Evolutionary conservation across 228 moss, liverwort and hornwort genomes (phyloP), one percentile per base, ranked within the genome.

Genomic region (Sphagnum fallax): DNA sequence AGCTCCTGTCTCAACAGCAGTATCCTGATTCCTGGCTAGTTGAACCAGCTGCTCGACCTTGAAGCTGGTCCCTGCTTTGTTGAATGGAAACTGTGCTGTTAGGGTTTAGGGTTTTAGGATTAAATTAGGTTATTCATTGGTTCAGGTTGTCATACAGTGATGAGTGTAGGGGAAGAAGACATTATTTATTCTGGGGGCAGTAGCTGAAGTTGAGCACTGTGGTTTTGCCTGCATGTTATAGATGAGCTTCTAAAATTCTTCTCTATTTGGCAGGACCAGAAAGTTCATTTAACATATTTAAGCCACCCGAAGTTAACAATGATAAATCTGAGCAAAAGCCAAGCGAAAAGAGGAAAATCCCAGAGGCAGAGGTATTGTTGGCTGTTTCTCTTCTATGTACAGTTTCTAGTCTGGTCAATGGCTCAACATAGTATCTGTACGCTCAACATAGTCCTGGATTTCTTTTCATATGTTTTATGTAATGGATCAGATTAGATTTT

Each of bases 301-400:
- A 80, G 68, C 79, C 50, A 4, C 6, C 69, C 48, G 79, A 59
- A 73, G 65, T 50, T 73, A 70, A 71, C 1, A 13, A 75, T 53
- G 79, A 49, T 65, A 64, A 71, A 52, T 52, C 62, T 18, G 60
- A 60, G 55, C 32, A 63, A 55, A 73, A 77, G 15, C 60, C 72
- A 78, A 69, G 47, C 60, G 72, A 62, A 13, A 65, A 59, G 11
- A 71, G 75, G 51, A 70, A 68, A 15, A 12, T 85, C 6, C 79
- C 82, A 0, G 82, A 82, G 72, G 82, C 85, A 71, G 85, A 85
- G 82, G 84, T 81, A 64, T 67, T 4, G 15, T 13, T 16, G 8
- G 14, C 62, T 62, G 1, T 62, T 9, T 16, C 62, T 62, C 32
- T 32, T 32, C 32, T 32, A 32, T 32, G 32, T 32, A 32, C 32